Percentiles rank a stretch among this genome's conserved stretches.
Conservation (phyloP, 148 eudicot genomes). For the Vaccinium corymbosum region DNA sequence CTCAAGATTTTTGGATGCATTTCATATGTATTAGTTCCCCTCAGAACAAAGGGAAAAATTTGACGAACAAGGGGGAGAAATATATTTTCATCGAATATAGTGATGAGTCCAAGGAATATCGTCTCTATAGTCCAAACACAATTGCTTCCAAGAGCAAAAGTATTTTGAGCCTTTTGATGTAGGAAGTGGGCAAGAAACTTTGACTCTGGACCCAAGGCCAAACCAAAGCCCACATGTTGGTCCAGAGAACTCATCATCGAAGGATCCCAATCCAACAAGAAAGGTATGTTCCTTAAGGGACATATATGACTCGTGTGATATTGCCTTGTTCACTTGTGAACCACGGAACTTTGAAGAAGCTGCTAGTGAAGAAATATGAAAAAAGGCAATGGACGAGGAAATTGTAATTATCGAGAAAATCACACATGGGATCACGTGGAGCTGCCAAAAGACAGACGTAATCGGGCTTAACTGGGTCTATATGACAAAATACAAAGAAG, state of each 20-base stretch:
- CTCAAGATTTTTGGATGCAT: constrained; percentile 19
- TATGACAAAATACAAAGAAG: background rate
- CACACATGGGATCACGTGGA: background rate
- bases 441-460: background rate
- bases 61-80: constrained; percentile 4
- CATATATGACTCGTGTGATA: background rate
- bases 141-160: background rate
- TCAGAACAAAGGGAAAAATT: background rate
- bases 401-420: background rate
- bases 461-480: background rate
- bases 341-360: background rate
- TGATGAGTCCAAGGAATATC: background rate
- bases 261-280: background rate
- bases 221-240: too few species aligned
- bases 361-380: background rate
- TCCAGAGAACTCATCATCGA: too few species aligned
- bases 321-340: background rate
- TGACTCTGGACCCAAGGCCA: background rate
- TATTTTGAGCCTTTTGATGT: background rate
- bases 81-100: background rate
- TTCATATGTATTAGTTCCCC: background rate
- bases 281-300: background rate
- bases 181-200: background rate
- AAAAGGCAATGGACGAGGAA: background rate
- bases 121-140: background rate